Percentiles rank a stretch among this genome's conserved stretches.
Conservation (phyloP, 345 rosid species). For the Viola odorata region DNA sequence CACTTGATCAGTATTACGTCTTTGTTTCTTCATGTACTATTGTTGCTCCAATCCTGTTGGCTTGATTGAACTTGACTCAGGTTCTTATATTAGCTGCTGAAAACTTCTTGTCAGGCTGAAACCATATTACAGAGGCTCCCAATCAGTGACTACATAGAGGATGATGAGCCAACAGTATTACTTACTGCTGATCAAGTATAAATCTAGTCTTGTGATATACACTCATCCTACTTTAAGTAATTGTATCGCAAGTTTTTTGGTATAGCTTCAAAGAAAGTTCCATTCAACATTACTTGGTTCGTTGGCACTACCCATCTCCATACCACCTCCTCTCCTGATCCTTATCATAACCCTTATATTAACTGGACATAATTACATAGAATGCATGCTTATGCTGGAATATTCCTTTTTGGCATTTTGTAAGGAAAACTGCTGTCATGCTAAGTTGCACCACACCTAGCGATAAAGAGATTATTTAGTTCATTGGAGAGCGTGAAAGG, state of each 20-base stretch:
- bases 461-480: not conserved
- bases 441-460: not conserved
- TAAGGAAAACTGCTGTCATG: not conserved
- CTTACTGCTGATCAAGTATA: conserved; percentile 82
- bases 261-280: no score
- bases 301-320: no score
- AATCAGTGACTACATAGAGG: conserved; percentile 34
- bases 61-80: conserved; percentile 6
- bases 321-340: not conserved
- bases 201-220: conserved; percentile 16
- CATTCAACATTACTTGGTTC: no score
- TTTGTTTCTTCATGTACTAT: not conserved
- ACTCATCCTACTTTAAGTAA: conserved; percentile 3
- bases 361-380: no score
- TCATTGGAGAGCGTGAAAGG: not conserved
- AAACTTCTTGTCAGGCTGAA: conserved; percentile 65
- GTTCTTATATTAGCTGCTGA: conserved; percentile 24
- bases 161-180: conserved; percentile 55
- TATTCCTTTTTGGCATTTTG: no score
- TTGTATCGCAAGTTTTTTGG: conserved; percentile 5
- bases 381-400: no score
- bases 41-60: conserved; percentile 1
- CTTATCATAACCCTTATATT: no score
- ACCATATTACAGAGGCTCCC: conserved; percentile 61
- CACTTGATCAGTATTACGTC: not conserved